A percentile compares a stretch with the other conserved stretches of the same genome.
Conservation (phyloP, 345 rosid genomes). For the Durio zibethinus region DNA sequence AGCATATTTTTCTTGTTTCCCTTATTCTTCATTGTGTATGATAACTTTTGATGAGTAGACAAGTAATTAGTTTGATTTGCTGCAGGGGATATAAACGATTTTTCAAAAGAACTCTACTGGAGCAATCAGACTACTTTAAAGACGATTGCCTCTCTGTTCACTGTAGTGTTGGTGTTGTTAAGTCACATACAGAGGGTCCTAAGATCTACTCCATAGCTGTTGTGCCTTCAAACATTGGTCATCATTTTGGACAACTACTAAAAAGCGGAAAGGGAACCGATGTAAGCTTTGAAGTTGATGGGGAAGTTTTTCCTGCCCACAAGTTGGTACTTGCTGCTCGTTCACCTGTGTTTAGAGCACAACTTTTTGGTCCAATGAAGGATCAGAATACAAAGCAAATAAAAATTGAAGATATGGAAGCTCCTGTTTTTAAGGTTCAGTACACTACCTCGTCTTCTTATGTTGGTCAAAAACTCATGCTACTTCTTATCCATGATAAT, state of each 20-base stretch:
- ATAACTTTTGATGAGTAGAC: neutral
- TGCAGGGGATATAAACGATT: conserved; percentile 68
- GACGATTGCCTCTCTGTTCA: conserved; percentile 48
- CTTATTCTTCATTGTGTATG: neutral
- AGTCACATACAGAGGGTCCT: conserved; percentile 55
- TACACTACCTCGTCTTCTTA: neutral
- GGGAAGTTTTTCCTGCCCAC: conserved; percentile 48
- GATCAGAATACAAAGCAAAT: conserved; percentile 47
- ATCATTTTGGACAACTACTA: conserved; percentile 42
- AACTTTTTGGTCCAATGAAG: conserved; percentile 60
- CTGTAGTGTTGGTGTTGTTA: conserved; percentile 61
- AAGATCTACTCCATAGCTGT: conserved; percentile 44
- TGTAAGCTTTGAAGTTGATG: conserved; percentile 54
- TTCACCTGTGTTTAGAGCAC: conserved; percentile 59
- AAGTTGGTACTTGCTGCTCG: conserved; percentile 56
- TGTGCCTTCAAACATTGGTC: conserved; percentile 44
- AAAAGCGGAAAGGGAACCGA: conserved; percentile 48
- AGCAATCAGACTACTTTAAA: conserved; percentile 51
- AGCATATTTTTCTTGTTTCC: neutral
- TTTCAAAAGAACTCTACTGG: conserved; percentile 45
- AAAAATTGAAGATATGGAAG: conserved; percentile 51
- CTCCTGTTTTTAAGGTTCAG: conserved; percentile 51
- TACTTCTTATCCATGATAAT: neutral
- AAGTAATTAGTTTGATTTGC: neutral
- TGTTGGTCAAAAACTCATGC: neutral